These are phyloP conservation scores for Calendula officinalis DNA, from an alignment of 129 eudicot genomes.

Conservation along the genomic window DNA sequence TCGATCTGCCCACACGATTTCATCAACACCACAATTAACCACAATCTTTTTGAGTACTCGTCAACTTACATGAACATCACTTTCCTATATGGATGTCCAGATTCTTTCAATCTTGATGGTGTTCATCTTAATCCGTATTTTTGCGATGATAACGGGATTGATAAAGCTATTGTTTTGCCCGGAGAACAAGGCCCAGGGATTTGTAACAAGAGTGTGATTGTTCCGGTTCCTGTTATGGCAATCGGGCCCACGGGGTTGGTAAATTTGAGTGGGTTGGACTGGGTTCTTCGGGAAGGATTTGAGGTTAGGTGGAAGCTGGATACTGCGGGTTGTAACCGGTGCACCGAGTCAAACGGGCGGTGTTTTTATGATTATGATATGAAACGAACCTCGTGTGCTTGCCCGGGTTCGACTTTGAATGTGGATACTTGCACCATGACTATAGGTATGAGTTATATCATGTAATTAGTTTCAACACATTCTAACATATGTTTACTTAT, in stretches of 20 bases:
- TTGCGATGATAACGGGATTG: slow-evolving; percentile 27
- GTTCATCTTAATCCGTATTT: slow-evolving; percentile 5
- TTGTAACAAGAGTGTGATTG: slow-evolving; percentile 52
- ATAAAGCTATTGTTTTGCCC: slow-evolving; percentile 29
- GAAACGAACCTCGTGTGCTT: slow-evolving; percentile 34
- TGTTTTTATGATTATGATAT: slow-evolving; percentile 37
- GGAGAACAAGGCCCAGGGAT: slow-evolving; percentile 43
- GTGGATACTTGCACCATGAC: slow-evolving; percentile 16
- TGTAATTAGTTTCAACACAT: background rate
- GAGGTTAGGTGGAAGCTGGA: slow-evolving; percentile 44
- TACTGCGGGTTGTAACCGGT: slow-evolving; percentile 28
- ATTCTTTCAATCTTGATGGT: slow-evolving; percentile 17
- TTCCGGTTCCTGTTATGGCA: slow-evolving; percentile 37
- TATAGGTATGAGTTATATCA: slow-evolving; percentile 32
- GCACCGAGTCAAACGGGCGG: slow-evolving; percentile 38
- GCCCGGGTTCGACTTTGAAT: slow-evolving; percentile 28
- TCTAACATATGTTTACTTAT: background rate
- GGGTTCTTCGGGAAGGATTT: slow-evolving; percentile 40
- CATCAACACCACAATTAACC: slow-evolving; percentile 57
- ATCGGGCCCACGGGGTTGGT: slow-evolving; percentile 22
- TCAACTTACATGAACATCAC: slow-evolving; percentile 39
- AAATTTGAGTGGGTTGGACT: slow-evolving; percentile 29
- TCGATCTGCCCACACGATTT: slow-evolving; percentile 54
- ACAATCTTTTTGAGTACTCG: slow-evolving; percentile 41
- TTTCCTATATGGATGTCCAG: slow-evolving; percentile 56